Conservation (phyloP, 2,329 filamentous ascomycete genomes). For the Clathrospora elynae region DNA sequence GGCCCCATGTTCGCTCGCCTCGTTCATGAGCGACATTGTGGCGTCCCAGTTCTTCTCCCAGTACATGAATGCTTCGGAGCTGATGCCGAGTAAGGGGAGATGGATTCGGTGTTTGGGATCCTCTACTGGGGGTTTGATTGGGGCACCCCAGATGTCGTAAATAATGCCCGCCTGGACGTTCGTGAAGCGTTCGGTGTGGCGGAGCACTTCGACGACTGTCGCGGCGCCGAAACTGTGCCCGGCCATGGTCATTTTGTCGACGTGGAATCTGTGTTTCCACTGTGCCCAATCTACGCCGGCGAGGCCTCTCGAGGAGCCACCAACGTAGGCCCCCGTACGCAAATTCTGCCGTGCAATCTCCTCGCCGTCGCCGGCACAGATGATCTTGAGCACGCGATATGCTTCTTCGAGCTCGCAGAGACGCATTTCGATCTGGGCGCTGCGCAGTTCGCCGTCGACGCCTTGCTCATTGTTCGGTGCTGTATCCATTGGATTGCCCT, state of each 20-base stretch:
- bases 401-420: conserved; percentile 69
- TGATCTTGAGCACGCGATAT: conserved; percentile 60
- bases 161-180: conserved; percentile 68
- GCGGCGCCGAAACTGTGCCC: conserved; percentile 72
- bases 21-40: conserved; percentile 61
- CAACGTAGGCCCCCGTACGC: conserved; percentile 62
- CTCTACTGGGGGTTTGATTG: conserved; percentile 51
- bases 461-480: conserved; percentile 62
- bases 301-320: conserved; percentile 64
- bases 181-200: conserved; percentile 59
- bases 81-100: conserved; percentile 66
- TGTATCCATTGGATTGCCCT: conserved; percentile 55
- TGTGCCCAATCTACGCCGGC: conserved; percentile 61
- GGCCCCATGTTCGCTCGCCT: conserved; percentile 56
- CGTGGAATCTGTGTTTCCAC: conserved; percentile 63
- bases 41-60: conserved; percentile 68
- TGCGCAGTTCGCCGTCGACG: conserved; percentile 64
- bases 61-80: conserved; percentile 72
- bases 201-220: conserved; percentile 64
- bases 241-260: conserved; percentile 64
- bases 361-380: conserved; percentile 61
- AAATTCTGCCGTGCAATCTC: conserved; percentile 60
- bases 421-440: conserved; percentile 66
- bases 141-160: conserved; percentile 68
- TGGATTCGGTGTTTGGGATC: conserved; percentile 54